A percentile compares a stretch with the other conserved stretches of the same genome.
Evolutionary conservation across 1,284 basidiomycete genomes (phyloP).

Genomic region (Austroboletus novae-zelandiae): DNA sequence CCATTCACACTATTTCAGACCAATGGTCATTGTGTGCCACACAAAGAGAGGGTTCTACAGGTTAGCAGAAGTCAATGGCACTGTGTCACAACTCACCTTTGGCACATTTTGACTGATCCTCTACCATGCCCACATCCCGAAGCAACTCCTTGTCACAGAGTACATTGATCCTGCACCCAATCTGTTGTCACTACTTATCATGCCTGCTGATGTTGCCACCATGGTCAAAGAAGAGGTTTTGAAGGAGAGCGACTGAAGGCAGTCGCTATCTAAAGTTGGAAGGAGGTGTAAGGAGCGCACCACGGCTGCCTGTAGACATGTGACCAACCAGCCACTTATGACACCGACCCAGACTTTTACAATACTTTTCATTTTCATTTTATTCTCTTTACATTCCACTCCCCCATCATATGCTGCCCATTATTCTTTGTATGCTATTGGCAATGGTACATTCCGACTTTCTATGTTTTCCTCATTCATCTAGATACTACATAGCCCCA

Average conservation of each 20-base stretch:
- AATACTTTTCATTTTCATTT: too few relatives aligned
- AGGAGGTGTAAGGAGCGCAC: neutral
- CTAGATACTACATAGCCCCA: too few relatives aligned
- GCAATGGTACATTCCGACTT: too few relatives aligned
- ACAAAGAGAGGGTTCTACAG: constrained; percentile 30
- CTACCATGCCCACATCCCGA: constrained; percentile 5
- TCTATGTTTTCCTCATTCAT: too few relatives aligned
- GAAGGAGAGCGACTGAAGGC: neutral
- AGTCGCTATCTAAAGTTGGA: neutral
- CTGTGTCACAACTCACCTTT: constrained; percentile 17
- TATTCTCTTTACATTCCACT: too few relatives aligned
- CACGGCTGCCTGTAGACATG: too few relatives aligned
- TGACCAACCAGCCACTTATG: too few relatives aligned
- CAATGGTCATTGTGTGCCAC: constrained; percentile 27
- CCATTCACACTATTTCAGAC: constrained; percentile 30
- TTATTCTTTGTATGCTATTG: too few relatives aligned
- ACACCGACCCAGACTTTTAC: too few relatives aligned
- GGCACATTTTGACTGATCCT: constrained; percentile 19
- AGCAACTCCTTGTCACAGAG: neutral
- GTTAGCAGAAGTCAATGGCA: constrained; percentile 28
- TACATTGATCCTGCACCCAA: neutral
- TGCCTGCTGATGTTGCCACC: too few relatives aligned
- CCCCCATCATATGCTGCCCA: too few relatives aligned
- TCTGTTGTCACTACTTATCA: neutral
- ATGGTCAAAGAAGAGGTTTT: neutral